Evolutionary conservation across 1,284 basidiomycete species (phyloP), one percentile per base, ranked within the genome.

Genomic region (Puccinia polysora): DNA sequence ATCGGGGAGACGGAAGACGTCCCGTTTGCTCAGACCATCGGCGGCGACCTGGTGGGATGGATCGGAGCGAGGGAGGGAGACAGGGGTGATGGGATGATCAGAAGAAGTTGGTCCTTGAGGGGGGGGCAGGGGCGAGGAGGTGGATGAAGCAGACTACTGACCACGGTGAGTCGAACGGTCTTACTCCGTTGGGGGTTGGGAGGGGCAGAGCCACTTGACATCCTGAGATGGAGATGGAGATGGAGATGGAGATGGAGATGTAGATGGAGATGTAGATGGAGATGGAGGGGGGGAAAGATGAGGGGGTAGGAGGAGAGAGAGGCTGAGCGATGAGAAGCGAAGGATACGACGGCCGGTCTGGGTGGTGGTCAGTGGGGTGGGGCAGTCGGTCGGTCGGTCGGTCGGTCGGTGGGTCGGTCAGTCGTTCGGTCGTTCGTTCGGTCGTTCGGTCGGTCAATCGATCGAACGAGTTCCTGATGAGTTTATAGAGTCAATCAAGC

Each of bases 1-100:
- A 79, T 94, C 91, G 0, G 92, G 92, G 8, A 95, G 86, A 65
- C 91, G 85, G 78, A 93, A 92, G 73, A 93, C 88, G 82, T 93
- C 90, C 56, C 91, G 87, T 83, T 93, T 93, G 74, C 88, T 88
- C 36, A 93, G 83, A 43, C 89, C 88, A 80, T 92, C 91, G 53
- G 90, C 90, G 60, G 91, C 91, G 75, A 93, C 91, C 68, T 62
- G 15, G 32, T 55, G 49, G 20, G 49, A 52, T 58, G 23, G 43
- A 36, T 23, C 25, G 36, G 47, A 74, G 12, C 43, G 55, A 1
- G 20, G 32, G 30, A 0, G 23, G 20, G 47, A 15, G 20, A 53
- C 55, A 32, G 60, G 25, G 30, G 20, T 2, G 15, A 59, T 52
- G 38, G 34, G 23, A 12, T 3, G 12, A 25, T 34, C 32, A 56